phyloP scores from a whole-genome alignment of 306 rosid genomes.

The Prunus mume region DNA sequence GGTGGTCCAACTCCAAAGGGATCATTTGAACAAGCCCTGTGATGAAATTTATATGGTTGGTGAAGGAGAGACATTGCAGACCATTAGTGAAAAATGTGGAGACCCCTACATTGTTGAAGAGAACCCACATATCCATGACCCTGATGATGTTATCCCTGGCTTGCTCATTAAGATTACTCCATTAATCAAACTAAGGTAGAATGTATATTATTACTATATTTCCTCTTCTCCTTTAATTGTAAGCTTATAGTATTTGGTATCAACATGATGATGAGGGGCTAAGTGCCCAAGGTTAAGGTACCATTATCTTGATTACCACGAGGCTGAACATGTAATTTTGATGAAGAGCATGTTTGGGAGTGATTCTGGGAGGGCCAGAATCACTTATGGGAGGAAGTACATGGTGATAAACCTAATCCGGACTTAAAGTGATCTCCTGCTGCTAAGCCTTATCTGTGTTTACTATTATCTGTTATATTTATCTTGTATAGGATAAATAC shows the following conservation, averaged over 20 bases:
- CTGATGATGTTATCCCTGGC: slow-evolving; percentile 83
- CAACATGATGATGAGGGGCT: neutral
- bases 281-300: neutral
- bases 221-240: neutral
- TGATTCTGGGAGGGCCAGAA: too few relatives aligned
- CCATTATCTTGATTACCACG: too few relatives aligned
- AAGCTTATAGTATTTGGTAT: neutral
- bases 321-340: too few relatives aligned
- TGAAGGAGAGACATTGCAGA: slow-evolving; percentile 79
- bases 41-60: slow-evolving; percentile 83
- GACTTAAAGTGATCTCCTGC: too few relatives aligned
- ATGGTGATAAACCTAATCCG: too few relatives aligned
- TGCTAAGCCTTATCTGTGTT: too few relatives aligned
- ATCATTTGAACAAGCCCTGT: slow-evolving; percentile 33
- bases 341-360: too few relatives aligned
- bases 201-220: neutral
- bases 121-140: slow-evolving; percentile 83
- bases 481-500: too few relatives aligned
- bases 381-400: too few relatives aligned
- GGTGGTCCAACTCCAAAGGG: neutral
- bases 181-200: slow-evolving; percentile 21
- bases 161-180: slow-evolving; percentile 74
- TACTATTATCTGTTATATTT: too few relatives aligned
- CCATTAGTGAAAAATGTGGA: slow-evolving; percentile 72
- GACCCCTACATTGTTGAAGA: slow-evolving; percentile 80